These are phyloP conservation scores for Sarocladium strictum DNA, from an alignment of 2,329 filamentous ascomycete genomes.

Conservation along the genomic window DNA sequence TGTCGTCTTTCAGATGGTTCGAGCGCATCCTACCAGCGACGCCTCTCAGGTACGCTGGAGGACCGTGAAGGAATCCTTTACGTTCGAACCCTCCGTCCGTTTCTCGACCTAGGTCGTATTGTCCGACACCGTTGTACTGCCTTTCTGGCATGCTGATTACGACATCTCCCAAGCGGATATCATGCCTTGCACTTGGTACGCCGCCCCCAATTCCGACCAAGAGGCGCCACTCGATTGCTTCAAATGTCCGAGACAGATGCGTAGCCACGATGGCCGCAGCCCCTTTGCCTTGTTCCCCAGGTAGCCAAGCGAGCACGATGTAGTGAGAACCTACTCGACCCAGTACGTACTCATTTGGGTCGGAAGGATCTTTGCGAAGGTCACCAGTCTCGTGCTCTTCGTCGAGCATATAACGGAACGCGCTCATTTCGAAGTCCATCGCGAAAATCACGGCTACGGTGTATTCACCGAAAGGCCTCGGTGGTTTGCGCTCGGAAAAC, in stretches of 20 bases:
- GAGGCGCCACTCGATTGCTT: constrained; percentile 18
- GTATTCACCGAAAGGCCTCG: constrained; percentile 11
- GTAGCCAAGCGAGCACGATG: constrained; percentile 22
- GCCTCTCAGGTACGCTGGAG: constrained; percentile 12
- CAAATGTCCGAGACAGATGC: constrained; percentile 19
- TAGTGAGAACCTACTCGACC: constrained; percentile 21
- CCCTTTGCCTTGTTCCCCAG: constrained; percentile 19
- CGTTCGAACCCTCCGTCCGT: constrained; percentile 12
- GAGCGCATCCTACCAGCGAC: constrained; percentile 11
- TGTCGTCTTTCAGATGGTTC: constrained; percentile 12
- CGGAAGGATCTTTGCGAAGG: constrained; percentile 10
- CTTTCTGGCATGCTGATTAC: constrained; percentile 14
- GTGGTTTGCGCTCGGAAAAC: neutral
- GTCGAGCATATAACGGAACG: constrained; percentile 22
- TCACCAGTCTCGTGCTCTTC: constrained; percentile 15
- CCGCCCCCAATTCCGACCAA: constrained; percentile 25
- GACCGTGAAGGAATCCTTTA: constrained; percentile 15
- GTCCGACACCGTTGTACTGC: constrained; percentile 16
- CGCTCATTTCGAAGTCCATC: constrained; percentile 21
- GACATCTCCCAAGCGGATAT: constrained; percentile 27
- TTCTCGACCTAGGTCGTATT: constrained; percentile 21
- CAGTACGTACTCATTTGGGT: constrained; percentile 20
- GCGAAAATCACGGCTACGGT: constrained; percentile 20
- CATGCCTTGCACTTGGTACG: constrained; percentile 24
- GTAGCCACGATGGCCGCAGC: constrained; percentile 18